Evolutionary conservation across 2,329 filamentous ascomycete genomes (phyloP).

Genomic region (Rhinocladiella mackenziei): DNA sequence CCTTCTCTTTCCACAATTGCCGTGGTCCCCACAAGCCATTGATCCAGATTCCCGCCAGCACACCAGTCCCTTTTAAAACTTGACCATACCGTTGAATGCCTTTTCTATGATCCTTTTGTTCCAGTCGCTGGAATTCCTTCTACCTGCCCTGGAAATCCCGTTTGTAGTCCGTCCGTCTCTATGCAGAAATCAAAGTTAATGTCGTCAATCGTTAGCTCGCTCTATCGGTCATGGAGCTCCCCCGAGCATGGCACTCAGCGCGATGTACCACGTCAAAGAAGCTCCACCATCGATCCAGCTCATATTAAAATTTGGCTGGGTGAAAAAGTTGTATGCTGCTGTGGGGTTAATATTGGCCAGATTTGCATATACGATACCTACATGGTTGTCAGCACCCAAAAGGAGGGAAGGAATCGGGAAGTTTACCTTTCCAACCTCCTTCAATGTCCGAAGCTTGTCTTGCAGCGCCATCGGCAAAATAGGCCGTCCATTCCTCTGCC

Average conservation of each 20-base stretch:
- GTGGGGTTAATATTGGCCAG: slow-evolving; percentile 70
- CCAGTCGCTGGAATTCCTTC: not conserved
- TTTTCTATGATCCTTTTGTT: not conserved
- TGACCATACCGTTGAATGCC: no score
- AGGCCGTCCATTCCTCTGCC: slow-evolving; percentile 73
- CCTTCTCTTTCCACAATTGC: no score
- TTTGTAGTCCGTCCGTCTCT: slow-evolving; percentile 4
- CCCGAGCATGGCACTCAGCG: slow-evolving; percentile 66
- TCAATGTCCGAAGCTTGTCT: slow-evolving; percentile 53
- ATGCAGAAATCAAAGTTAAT: slow-evolving; percentile 11
- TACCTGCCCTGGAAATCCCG: not conserved
- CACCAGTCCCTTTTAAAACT: no score
- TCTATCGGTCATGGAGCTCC: slow-evolving; percentile 12
- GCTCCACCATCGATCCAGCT: slow-evolving; percentile 71
- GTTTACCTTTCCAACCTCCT: slow-evolving; percentile 69
- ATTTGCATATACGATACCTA: slow-evolving; percentile 72
- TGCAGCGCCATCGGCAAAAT: slow-evolving; percentile 66
- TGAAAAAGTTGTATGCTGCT: slow-evolving; percentile 72
- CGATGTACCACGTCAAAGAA: slow-evolving; percentile 78
- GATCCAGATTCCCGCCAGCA: not conserved
- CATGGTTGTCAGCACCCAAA: not conserved
- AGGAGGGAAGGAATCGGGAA: no score
- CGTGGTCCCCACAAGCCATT: not conserved
- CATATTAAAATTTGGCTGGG: slow-evolving; percentile 59
- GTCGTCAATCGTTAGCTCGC: slow-evolving; percentile 15